Evolutionary conservation across 129 eudicot genomes (phyloP), one percentile per base, ranked within the genome.

Genomic region (Ambrosia artemisiifolia): DNA sequence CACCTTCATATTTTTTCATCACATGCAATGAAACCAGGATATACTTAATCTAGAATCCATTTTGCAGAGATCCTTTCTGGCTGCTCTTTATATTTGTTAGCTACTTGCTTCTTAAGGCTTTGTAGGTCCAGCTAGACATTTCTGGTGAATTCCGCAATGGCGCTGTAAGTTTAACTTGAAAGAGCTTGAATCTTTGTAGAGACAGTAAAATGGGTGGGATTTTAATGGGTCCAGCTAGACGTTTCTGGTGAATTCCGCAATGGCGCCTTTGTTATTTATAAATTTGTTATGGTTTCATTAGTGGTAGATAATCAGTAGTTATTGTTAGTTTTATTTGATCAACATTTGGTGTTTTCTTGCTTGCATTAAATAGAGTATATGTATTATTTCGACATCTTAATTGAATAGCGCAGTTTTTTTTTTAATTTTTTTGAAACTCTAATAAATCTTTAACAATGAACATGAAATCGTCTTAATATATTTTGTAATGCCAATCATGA

Each of bases 141-240:
- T 70, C 99, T 3, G 88, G 83, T 62, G 96, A 91, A 86, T 90
- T 95, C 73, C 89, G 88, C 12, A 78, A 91, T 60, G 97, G 97
- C 67, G 89, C 85, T 38, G 99, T 95, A 72, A 91, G 99, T 88
- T 63, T 53, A 28, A 42, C 63, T 57, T 59, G 40, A 5, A 71
- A 55, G 19, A 18, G 28, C 12, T 73, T 63, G 1, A 16, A 40
- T 12, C 5, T 2, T 11, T 32, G 12, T 47, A 47, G n/a, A n/a
- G n/a, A n/a, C n/a, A n/a, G n/a, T n/a, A n/a, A n/a, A n/a, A n/a
- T n/a, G n/a, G n/a, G 65, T 95, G 99, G 99, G 83, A 81, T 75
- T 97, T 71, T 88, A 90, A 62, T 95, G 99, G 99, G 99, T 95
- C 70, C 99, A 95, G 72, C 85, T 95, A 72, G 97, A 95, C 81